Percentiles rank a stretch among this genome's conserved stretches.
These are phyloP conservation scores for Colletotrichum costaricense DNA, from an alignment of 2,329 filamentous ascomycete species.

Conservation along the genomic window DNA sequence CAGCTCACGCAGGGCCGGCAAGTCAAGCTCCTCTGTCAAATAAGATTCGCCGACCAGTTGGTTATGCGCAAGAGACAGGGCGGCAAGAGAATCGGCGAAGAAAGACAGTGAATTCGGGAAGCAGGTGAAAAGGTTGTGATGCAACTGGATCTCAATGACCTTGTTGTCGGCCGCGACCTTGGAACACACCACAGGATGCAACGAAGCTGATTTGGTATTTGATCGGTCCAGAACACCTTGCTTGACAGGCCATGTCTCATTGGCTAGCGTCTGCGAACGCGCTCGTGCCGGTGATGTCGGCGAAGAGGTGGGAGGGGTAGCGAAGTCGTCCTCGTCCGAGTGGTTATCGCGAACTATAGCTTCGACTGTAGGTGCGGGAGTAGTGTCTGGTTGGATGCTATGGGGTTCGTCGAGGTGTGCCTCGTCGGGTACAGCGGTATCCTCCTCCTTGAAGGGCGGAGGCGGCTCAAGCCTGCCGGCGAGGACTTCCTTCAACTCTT, in stretches of 20 bases:
- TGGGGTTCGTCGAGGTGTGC: constrained; percentile 39
- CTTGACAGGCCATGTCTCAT: constrained; percentile 66
- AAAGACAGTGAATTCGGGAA: constrained; percentile 79
- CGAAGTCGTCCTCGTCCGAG: constrained; percentile 67
- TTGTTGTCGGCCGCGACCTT: constrained; percentile 64
- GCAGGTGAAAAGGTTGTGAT: constrained; percentile 79
- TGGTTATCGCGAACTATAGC: constrained; percentile 55
- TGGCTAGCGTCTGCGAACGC: constrained; percentile 59
- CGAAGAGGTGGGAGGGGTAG: constrained; percentile 67
- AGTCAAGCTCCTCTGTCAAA: constrained; percentile 72
- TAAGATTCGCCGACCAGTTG: constrained; percentile 74
- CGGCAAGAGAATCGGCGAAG: constrained; percentile 76
- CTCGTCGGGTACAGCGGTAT: constrained; percentile 36
- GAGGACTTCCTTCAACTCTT: constrained; percentile 82
- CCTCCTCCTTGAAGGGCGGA: constrained; percentile 50
- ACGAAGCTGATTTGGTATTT: constrained; percentile 70
- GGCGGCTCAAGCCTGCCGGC: constrained; percentile 73
- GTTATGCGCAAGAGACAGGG: constrained; percentile 82
- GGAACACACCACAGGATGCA: constrained; percentile 68
- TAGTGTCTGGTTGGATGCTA: constrained; percentile 9
- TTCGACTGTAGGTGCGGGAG: constrained; percentile 25
- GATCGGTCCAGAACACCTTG: constrained; percentile 75
- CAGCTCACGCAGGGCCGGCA: constrained; percentile 81
- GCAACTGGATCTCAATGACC: constrained; percentile 72
- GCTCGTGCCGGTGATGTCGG: constrained; percentile 61